Conservation (phyloP, 805 yeast genomes). For the Ogataea wickerhamii region DNA sequence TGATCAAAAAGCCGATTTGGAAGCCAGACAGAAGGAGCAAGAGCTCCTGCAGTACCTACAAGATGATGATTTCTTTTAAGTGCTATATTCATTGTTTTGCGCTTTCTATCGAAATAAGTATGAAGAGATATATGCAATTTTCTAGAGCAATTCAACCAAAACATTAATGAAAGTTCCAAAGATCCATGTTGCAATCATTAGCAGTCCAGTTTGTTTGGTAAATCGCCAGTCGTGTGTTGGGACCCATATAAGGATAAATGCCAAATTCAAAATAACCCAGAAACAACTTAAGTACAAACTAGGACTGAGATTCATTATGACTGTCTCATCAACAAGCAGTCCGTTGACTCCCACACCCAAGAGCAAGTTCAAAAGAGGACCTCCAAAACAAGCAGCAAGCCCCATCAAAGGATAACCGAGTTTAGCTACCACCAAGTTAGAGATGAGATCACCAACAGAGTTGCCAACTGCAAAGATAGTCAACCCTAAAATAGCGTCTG, state of each 20-base stretch:
- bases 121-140: neutral
- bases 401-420: conserved; percentile 89
- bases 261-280: conserved; percentile 37
- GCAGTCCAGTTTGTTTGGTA: conserved; percentile 36
- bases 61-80: conserved; percentile 45
- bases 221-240: conserved; percentile 42
- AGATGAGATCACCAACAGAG: conserved; percentile 84
- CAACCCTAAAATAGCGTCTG: conserved; percentile 79
- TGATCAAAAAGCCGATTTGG: conserved; percentile 49
- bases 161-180: conserved; percentile 35
- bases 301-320: conserved; percentile 31
- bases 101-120: conserved; percentile 3
- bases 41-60: conserved; percentile 36
- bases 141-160: conserved; percentile 23
- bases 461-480: conserved; percentile 92
- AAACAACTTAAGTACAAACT: conserved; percentile 41
- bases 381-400: conserved; percentile 92
- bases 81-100: conserved; percentile 38
- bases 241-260: conserved; percentile 36
- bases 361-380: conserved; percentile 75
- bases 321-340: conserved; percentile 37
- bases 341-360: conserved; percentile 82
- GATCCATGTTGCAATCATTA: conserved; percentile 40
- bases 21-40: conserved; percentile 54
- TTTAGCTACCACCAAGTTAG: conserved; percentile 74